phyloP scores from a whole-genome alignment of 2,329 filamentous ascomycete genomes.

The Trichoderma gracile region DNA sequence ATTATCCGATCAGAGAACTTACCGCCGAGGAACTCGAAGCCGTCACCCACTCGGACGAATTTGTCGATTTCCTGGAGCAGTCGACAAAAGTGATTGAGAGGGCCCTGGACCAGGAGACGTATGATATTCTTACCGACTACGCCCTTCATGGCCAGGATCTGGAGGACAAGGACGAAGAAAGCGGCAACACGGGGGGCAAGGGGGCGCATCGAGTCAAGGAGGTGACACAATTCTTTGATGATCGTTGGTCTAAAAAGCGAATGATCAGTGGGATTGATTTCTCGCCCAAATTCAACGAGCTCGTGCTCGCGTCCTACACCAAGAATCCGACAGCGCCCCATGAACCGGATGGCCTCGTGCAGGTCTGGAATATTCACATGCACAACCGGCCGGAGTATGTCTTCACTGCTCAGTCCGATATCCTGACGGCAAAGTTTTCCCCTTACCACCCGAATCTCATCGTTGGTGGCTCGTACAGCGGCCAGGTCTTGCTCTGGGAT shows the following conservation, averaged over 20 bases:
- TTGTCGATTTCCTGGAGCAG: constrained; percentile 90
- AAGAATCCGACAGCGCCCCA: constrained; percentile 95
- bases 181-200: constrained; percentile 67
- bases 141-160: constrained; percentile 74
- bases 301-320: constrained; percentile 91
- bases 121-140: constrained; percentile 95
- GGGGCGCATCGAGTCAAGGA: constrained; percentile 79
- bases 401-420: constrained; percentile 94
- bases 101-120: constrained; percentile 84
- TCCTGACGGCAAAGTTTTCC: constrained; percentile 95
- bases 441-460: constrained; percentile 97
- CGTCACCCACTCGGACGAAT: constrained; percentile 88
- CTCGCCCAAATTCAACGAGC: constrained; percentile 90
- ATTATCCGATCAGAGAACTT: constrained; percentile 78
- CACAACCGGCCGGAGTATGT: constrained; percentile 94
- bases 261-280: constrained; percentile 97
- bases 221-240: constrained; percentile 89
- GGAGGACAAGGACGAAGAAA: constrained; percentile 80
- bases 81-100: constrained; percentile 97
- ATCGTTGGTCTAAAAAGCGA: constrained; percentile 93
- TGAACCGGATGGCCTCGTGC: constrained; percentile 88
- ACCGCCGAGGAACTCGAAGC: constrained; percentile 84
- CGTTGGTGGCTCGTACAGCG: constrained; percentile 92
- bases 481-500: constrained; percentile 96
- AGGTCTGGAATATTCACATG: constrained; percentile 96